Conservation (phyloP, 345 rosid genomes). For the Mangifera indica region DNA sequence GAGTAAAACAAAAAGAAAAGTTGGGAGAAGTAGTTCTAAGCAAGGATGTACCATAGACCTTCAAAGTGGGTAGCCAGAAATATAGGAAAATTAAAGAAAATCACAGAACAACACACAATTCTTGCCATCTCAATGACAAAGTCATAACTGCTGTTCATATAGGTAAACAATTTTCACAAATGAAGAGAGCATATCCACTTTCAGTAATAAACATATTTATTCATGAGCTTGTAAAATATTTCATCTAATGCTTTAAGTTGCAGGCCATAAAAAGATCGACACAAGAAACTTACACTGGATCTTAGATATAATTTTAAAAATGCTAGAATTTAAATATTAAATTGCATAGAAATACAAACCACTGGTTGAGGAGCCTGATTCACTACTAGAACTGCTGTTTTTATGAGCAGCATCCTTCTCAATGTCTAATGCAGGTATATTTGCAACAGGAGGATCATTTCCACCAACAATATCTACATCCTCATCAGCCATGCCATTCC, state of each 20-base stretch:
- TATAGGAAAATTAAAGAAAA: background rate
- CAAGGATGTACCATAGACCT: background rate
- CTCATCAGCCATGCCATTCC: slow-evolving; percentile 60
- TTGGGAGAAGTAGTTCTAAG: background rate
- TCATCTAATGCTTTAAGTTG: background rate
- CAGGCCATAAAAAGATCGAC: background rate
- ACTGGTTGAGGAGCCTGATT: slow-evolving; percentile 71
- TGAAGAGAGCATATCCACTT: no score
- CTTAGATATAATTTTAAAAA: background rate
- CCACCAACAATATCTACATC: slow-evolving; percentile 85
- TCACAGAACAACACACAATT: no score
- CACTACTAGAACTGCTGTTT: slow-evolving; percentile 66
- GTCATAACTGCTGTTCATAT: no score
- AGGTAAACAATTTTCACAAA: no score
- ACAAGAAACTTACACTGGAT: background rate
- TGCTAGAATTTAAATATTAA: slow-evolving; percentile 11
- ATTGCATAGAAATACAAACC: slow-evolving; percentile 52
- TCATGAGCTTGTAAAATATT: background rate
- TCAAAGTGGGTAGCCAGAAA: background rate
- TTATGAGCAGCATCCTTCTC: slow-evolving; percentile 57
- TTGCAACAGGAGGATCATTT: slow-evolving; percentile 54
- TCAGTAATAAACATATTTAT: background rate
- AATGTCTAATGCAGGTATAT: slow-evolving; percentile 53
- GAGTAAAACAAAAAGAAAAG: background rate
- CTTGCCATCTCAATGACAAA: no score